phyloP scores from a whole-genome alignment of 73 alveolate genomes.

The Paramecium pentaurelia region DNA sequence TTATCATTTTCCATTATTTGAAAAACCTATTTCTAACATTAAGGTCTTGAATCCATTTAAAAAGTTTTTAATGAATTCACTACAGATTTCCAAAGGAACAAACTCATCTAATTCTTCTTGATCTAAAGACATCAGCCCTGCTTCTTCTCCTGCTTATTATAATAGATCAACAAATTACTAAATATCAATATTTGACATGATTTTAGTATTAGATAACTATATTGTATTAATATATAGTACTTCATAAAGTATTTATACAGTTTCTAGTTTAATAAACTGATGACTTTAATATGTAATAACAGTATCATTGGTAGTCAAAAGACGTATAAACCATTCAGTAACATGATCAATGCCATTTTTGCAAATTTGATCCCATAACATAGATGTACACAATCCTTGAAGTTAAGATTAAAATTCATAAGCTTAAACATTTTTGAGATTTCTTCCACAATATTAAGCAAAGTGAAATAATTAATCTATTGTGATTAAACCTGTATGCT shows the following conservation, averaged over 20 bases:
- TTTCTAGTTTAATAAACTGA: conserved; percentile 69
- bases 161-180: conserved; percentile 87
- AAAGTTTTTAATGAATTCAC: conserved; percentile 83
- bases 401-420: conserved; percentile 84
- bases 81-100: conserved; percentile 86
- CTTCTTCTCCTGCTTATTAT: conserved; percentile 92
- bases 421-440: conserved; percentile 79
- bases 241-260: conserved; percentile 79
- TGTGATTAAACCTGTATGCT: conserved; percentile 90
- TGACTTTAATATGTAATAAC: conserved; percentile 62
- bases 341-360: neutral
- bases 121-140: conserved; percentile 81
- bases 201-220: conserved; percentile 71
- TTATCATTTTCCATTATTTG: conserved; percentile 37
- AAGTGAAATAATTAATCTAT: conserved; percentile 76
- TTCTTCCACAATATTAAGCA: conserved; percentile 76
- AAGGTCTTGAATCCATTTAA: conserved; percentile 83
- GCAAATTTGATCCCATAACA: conserved; percentile 64
- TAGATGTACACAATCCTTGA: conserved; percentile 80
- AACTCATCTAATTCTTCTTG: conserved; percentile 92
- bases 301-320: conserved; percentile 71
- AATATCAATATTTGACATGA: conserved; percentile 93
- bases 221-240: neutral
- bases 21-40: conserved; percentile 89
- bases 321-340: conserved; percentile 80